phyloP scores from a whole-genome alignment of 768 basidiomycete genomes.

The Kockovaella imperatae region DNA sequence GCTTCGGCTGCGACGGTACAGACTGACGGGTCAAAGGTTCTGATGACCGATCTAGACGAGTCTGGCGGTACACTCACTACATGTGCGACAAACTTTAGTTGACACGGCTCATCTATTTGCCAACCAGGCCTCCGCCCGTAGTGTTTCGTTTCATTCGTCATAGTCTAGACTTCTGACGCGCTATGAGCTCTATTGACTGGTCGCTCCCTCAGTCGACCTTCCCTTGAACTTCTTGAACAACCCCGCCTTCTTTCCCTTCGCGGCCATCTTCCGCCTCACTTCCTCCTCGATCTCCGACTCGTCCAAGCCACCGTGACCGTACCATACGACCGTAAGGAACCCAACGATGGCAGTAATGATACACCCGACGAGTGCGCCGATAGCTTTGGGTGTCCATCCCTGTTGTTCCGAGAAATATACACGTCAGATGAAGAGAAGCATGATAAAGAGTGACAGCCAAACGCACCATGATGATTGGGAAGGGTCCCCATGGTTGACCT shows the following conservation, averaged over 20 bases:
- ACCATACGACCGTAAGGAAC: conserved; percentile 77
- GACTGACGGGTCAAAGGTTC: no score
- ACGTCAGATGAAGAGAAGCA: not conserved
- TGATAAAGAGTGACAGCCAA: not conserved
- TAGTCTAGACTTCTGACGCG: no score
- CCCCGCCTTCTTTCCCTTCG: conserved; percentile 46
- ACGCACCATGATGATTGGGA: conserved; percentile 59
- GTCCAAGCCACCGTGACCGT: conserved; percentile 66
- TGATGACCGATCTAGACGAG: no score
- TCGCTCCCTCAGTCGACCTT: no score
- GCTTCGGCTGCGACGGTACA: no score
- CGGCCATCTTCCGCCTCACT: conserved; percentile 53
- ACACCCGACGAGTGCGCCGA: conserved; percentile 52
- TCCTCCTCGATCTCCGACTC: conserved; percentile 77
- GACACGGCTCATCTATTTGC: no score
- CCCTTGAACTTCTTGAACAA: conserved; percentile 12
- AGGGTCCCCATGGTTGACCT: conserved; percentile 58
- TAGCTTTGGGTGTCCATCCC: conserved; percentile 46
- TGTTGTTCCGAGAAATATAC: no score
- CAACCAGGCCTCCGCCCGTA: no score
- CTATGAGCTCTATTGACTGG: no score
- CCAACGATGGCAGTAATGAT: conserved; percentile 77
- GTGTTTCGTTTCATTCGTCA: no score
- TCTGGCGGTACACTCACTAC: no score
- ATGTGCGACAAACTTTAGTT: no score